Evolutionary conservation across 805 yeast species (phyloP), one percentile per base, ranked within the genome.

Genomic region (Torulaspora franciscae): DNA sequence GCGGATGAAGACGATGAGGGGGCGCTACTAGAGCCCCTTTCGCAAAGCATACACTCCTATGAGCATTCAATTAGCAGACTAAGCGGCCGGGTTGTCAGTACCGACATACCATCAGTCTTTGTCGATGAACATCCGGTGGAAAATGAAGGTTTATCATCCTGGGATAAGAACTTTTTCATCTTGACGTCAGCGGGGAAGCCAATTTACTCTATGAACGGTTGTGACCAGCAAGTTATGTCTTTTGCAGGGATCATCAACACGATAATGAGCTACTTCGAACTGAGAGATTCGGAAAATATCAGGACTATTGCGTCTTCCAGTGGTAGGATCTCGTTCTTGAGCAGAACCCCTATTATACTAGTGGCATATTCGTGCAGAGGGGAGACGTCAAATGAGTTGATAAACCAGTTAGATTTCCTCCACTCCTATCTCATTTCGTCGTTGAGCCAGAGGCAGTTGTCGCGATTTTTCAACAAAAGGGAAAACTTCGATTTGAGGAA

Each of bases 111-210:
- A 10, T 47, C 53, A 37, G 50, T 60, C 3, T 62, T 62, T 33
- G 41, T 35, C 6, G 22, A 34, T 10, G 32, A 26, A 3, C 30
- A 39, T 2, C 14, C 45, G 1, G 23, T 25, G 9, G 19, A 13
- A 3, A 24, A 42, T 14, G 29, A 37, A 34, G 39, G 34, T 8
- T 19, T 45, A 2, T 30, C 39, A 7, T 26, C 37, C 1, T 43
- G 46, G 23, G 65, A 65, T 36, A 88, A 87, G 61, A 95, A 88
- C 48, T 85, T 83, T 57, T 83, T 86, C 54, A 77, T 89, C 3
- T 68, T 89, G 7, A 85, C 95, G 0, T 69, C 81, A 2, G 95
- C 96, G 1, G 96, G 96, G 0, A 89, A 89, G 60, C 95, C 95
- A 2, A 82, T 89, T 5, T 89, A 83, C 63, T 78, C 95, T 1